Conservation (phyloP, 139 green algal genomes). For the Chlamydomonas incerta region DNA sequence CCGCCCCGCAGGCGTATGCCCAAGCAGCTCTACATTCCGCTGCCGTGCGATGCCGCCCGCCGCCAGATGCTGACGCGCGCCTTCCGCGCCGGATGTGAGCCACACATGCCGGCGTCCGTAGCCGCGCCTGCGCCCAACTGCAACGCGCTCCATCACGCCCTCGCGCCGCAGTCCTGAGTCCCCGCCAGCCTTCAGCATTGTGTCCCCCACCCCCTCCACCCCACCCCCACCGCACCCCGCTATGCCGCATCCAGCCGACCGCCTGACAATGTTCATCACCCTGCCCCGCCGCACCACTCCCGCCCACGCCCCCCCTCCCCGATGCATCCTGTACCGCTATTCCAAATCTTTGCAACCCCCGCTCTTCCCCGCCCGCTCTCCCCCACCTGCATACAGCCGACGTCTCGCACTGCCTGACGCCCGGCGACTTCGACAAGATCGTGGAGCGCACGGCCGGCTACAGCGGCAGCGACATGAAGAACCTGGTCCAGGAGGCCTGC, state of each 20-base stretch:
- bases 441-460: constrained; percentile 63
- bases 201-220: too few species aligned
- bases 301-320: too few species aligned
- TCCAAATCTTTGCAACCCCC: neutral
- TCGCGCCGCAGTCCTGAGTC: too few species aligned
- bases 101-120: too few species aligned
- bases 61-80: constrained; percentile 79
- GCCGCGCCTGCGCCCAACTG: too few species aligned
- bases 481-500: constrained; percentile 94
- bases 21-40: constrained; percentile 99
- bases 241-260: too few species aligned
- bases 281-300: too few species aligned
- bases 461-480: constrained; percentile 92
- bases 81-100: constrained; percentile 44
- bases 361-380: neutral
- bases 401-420: constrained; percentile 46
- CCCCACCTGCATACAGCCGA: neutral
- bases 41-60: constrained; percentile 86
- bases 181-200: too few species aligned
- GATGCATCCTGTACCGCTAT: too few species aligned
- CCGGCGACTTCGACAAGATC: constrained; percentile 78
- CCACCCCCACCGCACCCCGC: too few species aligned
- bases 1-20: constrained; percentile 83
- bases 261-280: too few species aligned
- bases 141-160: too few species aligned